Percentiles rank a stretch among this genome's conserved stretches.
phyloP scores from a whole-genome alignment of 495 filamentous ascomycete genomes.

The Aeminium ludgeri region DNA sequence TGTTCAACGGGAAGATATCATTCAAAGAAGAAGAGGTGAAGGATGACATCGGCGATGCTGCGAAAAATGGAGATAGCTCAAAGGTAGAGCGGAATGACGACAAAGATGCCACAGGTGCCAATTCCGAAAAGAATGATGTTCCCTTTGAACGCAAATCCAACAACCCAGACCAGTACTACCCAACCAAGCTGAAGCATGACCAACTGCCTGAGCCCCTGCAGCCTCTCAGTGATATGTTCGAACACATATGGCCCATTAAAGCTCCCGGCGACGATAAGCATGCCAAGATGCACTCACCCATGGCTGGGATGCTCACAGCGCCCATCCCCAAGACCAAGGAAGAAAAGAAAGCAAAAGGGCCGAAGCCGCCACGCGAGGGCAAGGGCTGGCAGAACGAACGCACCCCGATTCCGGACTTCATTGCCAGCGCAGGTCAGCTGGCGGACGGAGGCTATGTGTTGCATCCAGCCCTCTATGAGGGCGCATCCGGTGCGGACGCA shows the following conservation, averaged over 20 bases:
- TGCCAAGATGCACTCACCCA: slow-evolving; percentile 63
- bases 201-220: slow-evolving; percentile 46
- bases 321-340: slow-evolving; percentile 38
- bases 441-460: slow-evolving; percentile 62
- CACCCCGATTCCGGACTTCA: slow-evolving; percentile 60
- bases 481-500: slow-evolving; percentile 28
- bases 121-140: background rate
- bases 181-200: slow-evolving; percentile 42
- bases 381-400: slow-evolving; percentile 48
- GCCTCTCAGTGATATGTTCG: slow-evolving; percentile 65
- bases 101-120: background rate
- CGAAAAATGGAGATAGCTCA: background rate
- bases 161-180: slow-evolving; percentile 49
- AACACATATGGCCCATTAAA: slow-evolving; percentile 74
- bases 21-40: slow-evolving; percentile 2
- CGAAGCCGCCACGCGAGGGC: slow-evolving; percentile 38
- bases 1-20: slow-evolving; percentile 57
- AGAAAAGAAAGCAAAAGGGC: slow-evolving; percentile 31
- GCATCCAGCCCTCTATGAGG: slow-evolving; percentile 50
- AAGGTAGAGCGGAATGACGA: slow-evolving; percentile 1
- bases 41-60: background rate
- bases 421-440: slow-evolving; percentile 56
- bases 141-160: slow-evolving; percentile 1
- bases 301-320: slow-evolving; percentile 61
- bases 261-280: slow-evolving; percentile 70